These are phyloP conservation scores for Fusarium sp. DNA, from an alignment of 2,329 filamentous ascomycete genomes.

Conservation along the genomic window DNA sequence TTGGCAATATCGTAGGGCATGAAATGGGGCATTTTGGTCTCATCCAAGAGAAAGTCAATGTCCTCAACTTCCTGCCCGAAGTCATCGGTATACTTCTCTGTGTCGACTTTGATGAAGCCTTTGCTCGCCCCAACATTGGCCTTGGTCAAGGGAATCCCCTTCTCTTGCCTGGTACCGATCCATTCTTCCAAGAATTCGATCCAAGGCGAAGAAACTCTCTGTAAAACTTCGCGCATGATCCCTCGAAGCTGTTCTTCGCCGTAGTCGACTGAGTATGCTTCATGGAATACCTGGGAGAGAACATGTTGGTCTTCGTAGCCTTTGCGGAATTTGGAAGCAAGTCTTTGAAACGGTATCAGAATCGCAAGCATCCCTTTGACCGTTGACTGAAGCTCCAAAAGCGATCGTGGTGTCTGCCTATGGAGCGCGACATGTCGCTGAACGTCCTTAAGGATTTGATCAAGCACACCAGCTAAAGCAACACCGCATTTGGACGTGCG, in stretches of 20 bases:
- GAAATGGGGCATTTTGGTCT: conserved; percentile 76
- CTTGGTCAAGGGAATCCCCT: conserved; percentile 65
- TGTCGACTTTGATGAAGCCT: conserved; percentile 71
- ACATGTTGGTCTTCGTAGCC: conserved; percentile 68
- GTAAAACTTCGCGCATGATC: conserved; percentile 75
- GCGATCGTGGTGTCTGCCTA: conserved; percentile 57
- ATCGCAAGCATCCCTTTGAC: conserved; percentile 61
- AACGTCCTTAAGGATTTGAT: conserved; percentile 60
- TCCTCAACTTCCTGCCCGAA: conserved; percentile 68
- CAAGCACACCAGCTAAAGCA: conserved; percentile 64
- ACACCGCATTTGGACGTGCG: conserved; percentile 60
- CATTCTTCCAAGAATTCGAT: conserved; percentile 76
- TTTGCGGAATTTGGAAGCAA: conserved; percentile 61
- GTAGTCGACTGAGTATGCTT: conserved; percentile 73
- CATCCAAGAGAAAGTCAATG: conserved; percentile 72
- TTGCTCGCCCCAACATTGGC: conserved; percentile 58
- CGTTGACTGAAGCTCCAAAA: conserved; percentile 65
- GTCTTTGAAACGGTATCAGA: conserved; percentile 62
- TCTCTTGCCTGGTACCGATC: conserved; percentile 75
- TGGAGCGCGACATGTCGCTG: conserved; percentile 62
- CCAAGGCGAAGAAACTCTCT: conserved; percentile 73
- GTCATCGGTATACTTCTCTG: conserved; percentile 67
- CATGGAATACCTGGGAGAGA: conserved; percentile 70
- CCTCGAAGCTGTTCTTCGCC: conserved; percentile 70
- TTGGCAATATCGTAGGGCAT: conserved; percentile 76